These are phyloP conservation scores for Saturnispora bothae DNA, from an alignment of 805 yeast species.

Conservation along the genomic window DNA sequence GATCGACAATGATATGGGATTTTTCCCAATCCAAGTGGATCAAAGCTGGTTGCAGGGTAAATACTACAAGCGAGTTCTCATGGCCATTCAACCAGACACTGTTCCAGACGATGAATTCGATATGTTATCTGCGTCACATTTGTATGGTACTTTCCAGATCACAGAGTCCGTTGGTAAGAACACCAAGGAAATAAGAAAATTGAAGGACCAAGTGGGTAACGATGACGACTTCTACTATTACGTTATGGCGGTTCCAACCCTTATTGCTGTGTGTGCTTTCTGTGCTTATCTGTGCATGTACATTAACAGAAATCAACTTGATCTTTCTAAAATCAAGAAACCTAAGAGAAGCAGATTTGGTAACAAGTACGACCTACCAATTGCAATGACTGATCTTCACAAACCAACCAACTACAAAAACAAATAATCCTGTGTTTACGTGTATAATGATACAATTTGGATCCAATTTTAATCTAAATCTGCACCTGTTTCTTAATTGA, in stretches of 20 bases:
- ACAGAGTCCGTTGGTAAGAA: slow-evolving; percentile 46
- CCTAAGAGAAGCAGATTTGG: slow-evolving; percentile 28
- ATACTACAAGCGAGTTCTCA: slow-evolving; percentile 43
- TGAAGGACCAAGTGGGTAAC: slow-evolving; percentile 32
- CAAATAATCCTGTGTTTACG: slow-evolving; percentile 3
- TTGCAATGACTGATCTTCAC: slow-evolving; percentile 21
- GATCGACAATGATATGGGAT: slow-evolving; percentile 53
- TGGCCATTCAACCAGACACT: slow-evolving; percentile 66
- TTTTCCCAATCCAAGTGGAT: slow-evolving; percentile 47
- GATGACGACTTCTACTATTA: slow-evolving; percentile 41
- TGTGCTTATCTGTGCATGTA: slow-evolving; percentile 56
- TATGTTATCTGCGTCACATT: slow-evolving; percentile 31
- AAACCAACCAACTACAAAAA: slow-evolving; percentile 19
- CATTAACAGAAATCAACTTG: slow-evolving; percentile 46
- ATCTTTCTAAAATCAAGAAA: slow-evolving; percentile 34
- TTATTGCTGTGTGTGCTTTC: slow-evolving; percentile 48
- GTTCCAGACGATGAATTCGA: slow-evolving; percentile 58
- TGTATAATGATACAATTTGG: not conserved
- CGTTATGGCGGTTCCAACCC: slow-evolving; percentile 58
- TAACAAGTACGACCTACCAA: slow-evolving; percentile 21
- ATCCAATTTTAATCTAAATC: not conserved
- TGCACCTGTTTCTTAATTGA: slow-evolving; percentile 1
- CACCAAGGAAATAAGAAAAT: slow-evolving; percentile 23
- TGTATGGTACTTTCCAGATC: slow-evolving; percentile 37
- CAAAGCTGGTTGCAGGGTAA: slow-evolving; percentile 55